phyloP scores from a whole-genome alignment of 2,329 filamentous ascomycete species.

The Fusarium sp. region DNA sequence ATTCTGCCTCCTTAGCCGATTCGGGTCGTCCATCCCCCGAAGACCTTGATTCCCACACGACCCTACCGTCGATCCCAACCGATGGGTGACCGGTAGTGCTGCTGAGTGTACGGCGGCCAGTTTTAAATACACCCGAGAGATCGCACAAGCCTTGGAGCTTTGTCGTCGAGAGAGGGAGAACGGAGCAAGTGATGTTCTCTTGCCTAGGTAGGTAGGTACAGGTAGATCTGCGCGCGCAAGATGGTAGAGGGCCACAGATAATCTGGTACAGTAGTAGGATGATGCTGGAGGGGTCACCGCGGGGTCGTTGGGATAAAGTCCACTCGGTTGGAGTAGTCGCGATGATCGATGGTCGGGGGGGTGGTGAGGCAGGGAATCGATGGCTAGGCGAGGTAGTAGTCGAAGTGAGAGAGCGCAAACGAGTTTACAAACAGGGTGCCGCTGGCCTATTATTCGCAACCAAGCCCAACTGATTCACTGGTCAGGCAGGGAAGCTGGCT shows the following conservation, averaged over 20 bases:
- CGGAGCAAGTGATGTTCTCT: slow-evolving; percentile 4
- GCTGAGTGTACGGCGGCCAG: slow-evolving; percentile 42
- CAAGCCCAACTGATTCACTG: slow-evolving; percentile 42
- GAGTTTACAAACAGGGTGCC: slow-evolving; percentile 43
- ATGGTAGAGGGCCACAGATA: slow-evolving; percentile 14
- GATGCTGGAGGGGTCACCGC: slow-evolving; percentile 43
- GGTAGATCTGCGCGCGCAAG: slow-evolving; percentile 10
- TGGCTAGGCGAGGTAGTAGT: slow-evolving; percentile 41
- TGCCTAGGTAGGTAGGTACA: neutral
- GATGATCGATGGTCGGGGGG: slow-evolving; percentile 43
- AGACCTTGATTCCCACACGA: slow-evolving; percentile 63
- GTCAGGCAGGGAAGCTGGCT: slow-evolving; percentile 46
- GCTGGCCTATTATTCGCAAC: slow-evolving; percentile 45
- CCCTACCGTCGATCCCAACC: slow-evolving; percentile 70
- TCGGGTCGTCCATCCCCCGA: slow-evolving; percentile 83
- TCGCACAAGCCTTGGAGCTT: slow-evolving; percentile 18
- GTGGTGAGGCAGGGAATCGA: slow-evolving; percentile 42
- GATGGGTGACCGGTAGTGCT: slow-evolving; percentile 68
- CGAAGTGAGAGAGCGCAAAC: slow-evolving; percentile 40
- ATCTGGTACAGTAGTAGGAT: slow-evolving; percentile 11
- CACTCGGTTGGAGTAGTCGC: slow-evolving; percentile 39
- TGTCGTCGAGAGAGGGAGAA: slow-evolving; percentile 10
- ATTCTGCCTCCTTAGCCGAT: slow-evolving; percentile 79
- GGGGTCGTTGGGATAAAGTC: slow-evolving; percentile 41
- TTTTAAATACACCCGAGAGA: slow-evolving; percentile 29